Evolutionary conservation across 1,284 basidiomycete genomes (phyloP), one percentile per base, ranked within the genome.

Genomic region (Sanguinoderma infundibulare): DNA sequence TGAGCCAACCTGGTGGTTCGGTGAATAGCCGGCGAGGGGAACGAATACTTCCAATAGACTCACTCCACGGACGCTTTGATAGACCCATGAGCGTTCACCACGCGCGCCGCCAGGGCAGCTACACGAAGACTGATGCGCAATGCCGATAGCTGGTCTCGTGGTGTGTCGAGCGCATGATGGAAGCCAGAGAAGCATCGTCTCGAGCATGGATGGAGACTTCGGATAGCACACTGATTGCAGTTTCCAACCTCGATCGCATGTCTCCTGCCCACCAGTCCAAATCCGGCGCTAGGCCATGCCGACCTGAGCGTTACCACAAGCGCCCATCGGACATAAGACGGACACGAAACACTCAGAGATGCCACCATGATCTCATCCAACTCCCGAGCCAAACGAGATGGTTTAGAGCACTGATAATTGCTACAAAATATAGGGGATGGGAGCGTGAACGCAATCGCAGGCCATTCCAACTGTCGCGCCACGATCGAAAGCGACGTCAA

Each of bases 101-200:
- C 24, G 32, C 24, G 32, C 49, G 49, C 49, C 49, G 35, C 32
- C 32, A 34, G 17, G 20, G 30, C 32, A 20, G 32, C 49, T 34
- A 51, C 49, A 17, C 26, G 62, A 66, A 64, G 62, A 35, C 52
- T 60, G 62, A 63, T 63, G 55, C 50, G 54, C 50, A 39, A 46
- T 34, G 24, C 53, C 36, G 55, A 44, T 38, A 20, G 40, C 24
- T 24, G 58, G 38, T 57, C 65, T 46, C 60, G 62, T 66, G 65
- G 64, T 59, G 36, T n/a, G 17, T 20, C 52, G 52, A 46, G 44
- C 65, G 57, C 65, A 60, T 66, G 65, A 61, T 62, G 53, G 65
- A 60, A 66, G 55, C 12, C 10, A 40, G 35, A 36, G 62, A 64
- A 66, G 65, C 60, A 56, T 17, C 51, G 15, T 34, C 39, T 50